Evolutionary conservation across 352 stramenopile genomes (phyloP).

Genomic region (Pythium phragmitis): DNA sequence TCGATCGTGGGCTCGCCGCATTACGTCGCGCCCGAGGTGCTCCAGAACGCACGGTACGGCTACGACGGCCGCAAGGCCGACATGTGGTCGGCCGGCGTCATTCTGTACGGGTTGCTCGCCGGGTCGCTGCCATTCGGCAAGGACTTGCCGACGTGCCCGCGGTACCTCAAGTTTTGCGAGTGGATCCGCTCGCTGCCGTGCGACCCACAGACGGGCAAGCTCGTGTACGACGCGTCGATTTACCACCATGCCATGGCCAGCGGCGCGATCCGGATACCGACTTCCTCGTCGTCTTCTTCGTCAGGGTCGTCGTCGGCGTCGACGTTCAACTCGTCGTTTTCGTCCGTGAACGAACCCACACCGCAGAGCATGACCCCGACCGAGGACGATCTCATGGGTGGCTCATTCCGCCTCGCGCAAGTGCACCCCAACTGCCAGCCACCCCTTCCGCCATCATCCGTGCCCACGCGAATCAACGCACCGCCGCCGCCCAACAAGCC

Average conservation of each 20-base stretch:
- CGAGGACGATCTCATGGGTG: constrained; percentile 11
- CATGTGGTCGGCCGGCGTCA: constrained; percentile 93
- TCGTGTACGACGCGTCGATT: constrained; percentile 51
- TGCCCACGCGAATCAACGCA: constrained; percentile 6
- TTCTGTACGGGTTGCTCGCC: constrained; percentile 91
- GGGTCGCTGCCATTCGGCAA: constrained; percentile 95
- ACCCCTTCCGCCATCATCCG: not conserved
- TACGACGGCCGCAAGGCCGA: constrained; percentile 93
- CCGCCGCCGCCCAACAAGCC: constrained; percentile 24
- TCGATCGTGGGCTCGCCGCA: constrained; percentile 96
- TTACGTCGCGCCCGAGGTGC: constrained; percentile 96
- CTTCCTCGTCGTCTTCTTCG: constrained; percentile 15
- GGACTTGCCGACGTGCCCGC: constrained; percentile 90
- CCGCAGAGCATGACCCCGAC: constrained; percentile 10
- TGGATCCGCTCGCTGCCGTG: constrained; percentile 79
- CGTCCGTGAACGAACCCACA: constrained; percentile 10
- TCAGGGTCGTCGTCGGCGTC: constrained; percentile 5
- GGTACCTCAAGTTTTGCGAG: constrained; percentile 95
- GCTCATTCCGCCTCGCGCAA: constrained; percentile 22
- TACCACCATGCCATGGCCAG: constrained; percentile 35
- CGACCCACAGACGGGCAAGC: constrained; percentile 64
- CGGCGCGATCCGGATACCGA: constrained; percentile 23
- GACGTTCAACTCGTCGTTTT: constrained; percentile 10
- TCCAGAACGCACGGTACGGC: constrained; percentile 86
- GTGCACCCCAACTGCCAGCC: constrained; percentile 28